Evolutionary conservation across 1,284 basidiomycete genomes (phyloP).

Genomic region (Moesziomyces aphidis): DNA sequence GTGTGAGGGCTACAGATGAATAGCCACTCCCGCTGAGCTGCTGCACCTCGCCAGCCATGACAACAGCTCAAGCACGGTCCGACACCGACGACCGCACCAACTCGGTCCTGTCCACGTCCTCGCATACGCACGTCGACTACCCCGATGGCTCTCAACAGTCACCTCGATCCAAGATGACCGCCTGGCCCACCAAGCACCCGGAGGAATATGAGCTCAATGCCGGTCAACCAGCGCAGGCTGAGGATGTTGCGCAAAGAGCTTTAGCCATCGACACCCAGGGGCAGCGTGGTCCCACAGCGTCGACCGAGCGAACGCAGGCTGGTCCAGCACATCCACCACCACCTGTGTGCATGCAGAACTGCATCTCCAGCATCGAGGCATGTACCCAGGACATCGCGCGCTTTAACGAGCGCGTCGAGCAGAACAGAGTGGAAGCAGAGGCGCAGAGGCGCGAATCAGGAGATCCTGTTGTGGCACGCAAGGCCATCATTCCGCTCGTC

Average conservation of each 20-base stretch:
- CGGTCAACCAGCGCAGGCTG: background rate
- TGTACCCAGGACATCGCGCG: slow-evolving; percentile 40
- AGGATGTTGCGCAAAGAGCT: background rate
- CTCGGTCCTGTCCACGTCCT: slow-evolving; percentile 26
- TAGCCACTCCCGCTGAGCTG: background rate
- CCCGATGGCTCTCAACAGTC: slow-evolving; percentile 10
- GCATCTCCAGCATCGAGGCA: slow-evolving; percentile 37
- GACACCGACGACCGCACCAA: slow-evolving; percentile 23
- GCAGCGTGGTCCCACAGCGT: background rate
- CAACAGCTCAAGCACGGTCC: slow-evolving; percentile 1
- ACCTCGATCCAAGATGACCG: slow-evolving; percentile 15
- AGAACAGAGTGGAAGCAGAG: slow-evolving; percentile 20
- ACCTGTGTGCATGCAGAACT: slow-evolving; percentile 46
- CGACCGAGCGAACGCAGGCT: background rate
- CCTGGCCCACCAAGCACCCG: slow-evolving; percentile 3
- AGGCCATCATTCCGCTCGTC: slow-evolving; percentile 53
- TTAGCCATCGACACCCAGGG: background rate
- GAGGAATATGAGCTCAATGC: background rate
- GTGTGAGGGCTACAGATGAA: too few species aligned
- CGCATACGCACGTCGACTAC: slow-evolving; percentile 34
- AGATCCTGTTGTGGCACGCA: slow-evolving; percentile 39
- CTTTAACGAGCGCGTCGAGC: slow-evolving; percentile 50
- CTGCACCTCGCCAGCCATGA: slow-evolving; percentile 3
- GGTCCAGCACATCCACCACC: slow-evolving; percentile 28
- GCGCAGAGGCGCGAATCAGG: slow-evolving; percentile 25